These are phyloP conservation scores for Erythrobasidium yunnanense DNA, from an alignment of 768 basidiomycete genomes.

Conservation along the genomic window DNA sequence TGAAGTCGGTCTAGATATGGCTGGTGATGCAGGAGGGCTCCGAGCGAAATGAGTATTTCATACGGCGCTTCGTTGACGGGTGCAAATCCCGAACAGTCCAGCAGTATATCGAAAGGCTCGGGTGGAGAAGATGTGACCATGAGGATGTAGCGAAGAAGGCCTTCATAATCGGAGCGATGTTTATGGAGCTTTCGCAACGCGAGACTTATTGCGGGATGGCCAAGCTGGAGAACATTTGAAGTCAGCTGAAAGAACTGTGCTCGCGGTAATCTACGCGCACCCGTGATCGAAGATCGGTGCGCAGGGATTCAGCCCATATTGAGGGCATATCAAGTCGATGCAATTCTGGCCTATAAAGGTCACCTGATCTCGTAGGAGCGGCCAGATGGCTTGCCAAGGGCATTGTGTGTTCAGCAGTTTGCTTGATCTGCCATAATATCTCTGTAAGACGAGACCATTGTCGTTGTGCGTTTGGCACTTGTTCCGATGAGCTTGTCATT, in stretches of 20 bases:
- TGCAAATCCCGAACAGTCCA: slow-evolving; percentile 71
- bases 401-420: not conserved
- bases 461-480: not conserved
- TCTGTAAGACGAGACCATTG: not conserved
- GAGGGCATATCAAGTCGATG: not conserved
- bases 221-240: slow-evolving; percentile 19
- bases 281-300: not conserved
- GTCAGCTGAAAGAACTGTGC: slow-evolving; percentile 44
- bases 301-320: not conserved
- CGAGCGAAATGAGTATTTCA: slow-evolving; percentile 67
- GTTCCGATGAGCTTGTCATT: not conserved
- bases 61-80: slow-evolving; percentile 65
- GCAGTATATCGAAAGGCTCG: slow-evolving; percentile 54
- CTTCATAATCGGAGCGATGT: slow-evolving; percentile 65
- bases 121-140: not conserved
- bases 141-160: slow-evolving; percentile 65
- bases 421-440: not conserved
- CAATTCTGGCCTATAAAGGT: not conserved
- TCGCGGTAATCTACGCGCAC: slow-evolving; percentile 44
- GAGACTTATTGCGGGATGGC: slow-evolving; percentile 48
- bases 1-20: slow-evolving; percentile 58
- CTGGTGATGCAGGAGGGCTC: slow-evolving; percentile 37
- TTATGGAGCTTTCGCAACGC: slow-evolving; percentile 62
- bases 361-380: not conserved
- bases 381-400: too few relatives aligned